Percentiles rank a stretch among this genome's conserved stretches.
Evolutionary conservation across 2,329 filamentous ascomycete species (phyloP).

Genomic region (Helotiales sp.): DNA sequence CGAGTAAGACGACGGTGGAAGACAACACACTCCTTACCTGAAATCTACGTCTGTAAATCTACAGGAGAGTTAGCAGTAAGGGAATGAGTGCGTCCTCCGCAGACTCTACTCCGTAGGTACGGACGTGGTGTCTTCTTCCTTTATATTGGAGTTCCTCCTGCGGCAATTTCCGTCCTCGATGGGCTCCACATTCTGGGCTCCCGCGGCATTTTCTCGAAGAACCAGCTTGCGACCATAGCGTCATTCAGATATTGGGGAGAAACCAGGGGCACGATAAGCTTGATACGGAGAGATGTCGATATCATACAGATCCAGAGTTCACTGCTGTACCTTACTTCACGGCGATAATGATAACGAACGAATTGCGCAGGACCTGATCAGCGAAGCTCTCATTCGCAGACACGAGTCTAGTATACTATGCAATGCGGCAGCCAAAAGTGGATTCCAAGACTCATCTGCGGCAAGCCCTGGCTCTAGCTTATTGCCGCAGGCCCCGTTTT

Average conservation of each 20-base stretch:
- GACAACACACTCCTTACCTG: not conserved
- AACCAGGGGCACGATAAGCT: not conserved
- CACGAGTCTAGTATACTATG: conserved; percentile 5
- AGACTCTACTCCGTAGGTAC: not conserved
- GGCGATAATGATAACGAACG: conserved; percentile 11
- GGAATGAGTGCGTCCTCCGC: not conserved
- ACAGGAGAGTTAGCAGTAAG: not conserved
- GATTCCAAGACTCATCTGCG: conserved; percentile 4
- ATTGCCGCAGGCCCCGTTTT: conserved; percentile 14
- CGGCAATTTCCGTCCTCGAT: not conserved
- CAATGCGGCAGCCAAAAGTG: conserved; percentile 3
- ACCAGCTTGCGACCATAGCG: conserved; percentile 11
- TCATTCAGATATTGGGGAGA: not conserved
- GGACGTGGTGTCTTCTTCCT: not conserved
- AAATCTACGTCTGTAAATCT: not conserved
- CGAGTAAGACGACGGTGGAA: not conserved
- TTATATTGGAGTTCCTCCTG: conserved; percentile 1
- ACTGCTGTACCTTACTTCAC: conserved; percentile 13
- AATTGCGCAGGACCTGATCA: not conserved
- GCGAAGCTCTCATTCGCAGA: conserved; percentile 1
- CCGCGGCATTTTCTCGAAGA: conserved; percentile 2
- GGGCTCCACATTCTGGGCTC: not conserved
- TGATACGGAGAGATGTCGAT: not conserved
- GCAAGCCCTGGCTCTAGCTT: conserved; percentile 7
- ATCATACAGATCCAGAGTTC: not conserved